Percentiles rank a stretch among this genome's conserved stretches.
These are phyloP conservation scores for Toxoplasma gondii DNA, from an alignment of 169 alveolate species.

Conservation along the genomic window DNA sequence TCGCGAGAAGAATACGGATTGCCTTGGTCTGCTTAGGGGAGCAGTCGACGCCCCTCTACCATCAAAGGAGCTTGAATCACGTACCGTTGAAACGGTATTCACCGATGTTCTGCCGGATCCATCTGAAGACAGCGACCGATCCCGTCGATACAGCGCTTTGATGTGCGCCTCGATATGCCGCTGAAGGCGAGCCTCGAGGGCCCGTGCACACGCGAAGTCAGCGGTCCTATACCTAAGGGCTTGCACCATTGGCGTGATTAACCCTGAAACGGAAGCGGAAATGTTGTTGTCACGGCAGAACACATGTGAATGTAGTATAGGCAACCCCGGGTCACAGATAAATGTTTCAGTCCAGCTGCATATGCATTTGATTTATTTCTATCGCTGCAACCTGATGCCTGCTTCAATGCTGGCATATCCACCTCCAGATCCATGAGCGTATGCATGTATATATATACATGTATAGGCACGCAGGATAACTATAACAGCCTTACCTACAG, in stretches of 20 bases:
- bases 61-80: background rate
- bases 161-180: constrained; percentile 7
- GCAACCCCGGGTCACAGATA: too few species aligned
- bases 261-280: background rate
- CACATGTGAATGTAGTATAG: too few species aligned
- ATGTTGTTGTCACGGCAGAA: background rate
- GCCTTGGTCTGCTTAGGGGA: constrained; percentile 4
- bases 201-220: background rate
- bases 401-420: too few species aligned
- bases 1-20: background rate
- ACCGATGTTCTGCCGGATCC: background rate
- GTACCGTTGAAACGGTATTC: background rate
- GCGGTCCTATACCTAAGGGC: background rate
- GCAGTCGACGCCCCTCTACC: background rate
- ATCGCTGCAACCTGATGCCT: too few species aligned
- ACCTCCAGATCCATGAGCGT: too few species aligned
- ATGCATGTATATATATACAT: too few species aligned
- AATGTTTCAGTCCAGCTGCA: too few species aligned
- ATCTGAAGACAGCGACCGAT: background rate
- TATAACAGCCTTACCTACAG: background rate
- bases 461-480: too few species aligned
- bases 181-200: constrained; percentile 4
- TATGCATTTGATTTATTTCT: too few species aligned
- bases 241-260: background rate
- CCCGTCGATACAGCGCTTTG: background rate